Base-by-base conservation (phyloP, 495 filamentous ascomycete species). In the Podospora sp. region DNA sequence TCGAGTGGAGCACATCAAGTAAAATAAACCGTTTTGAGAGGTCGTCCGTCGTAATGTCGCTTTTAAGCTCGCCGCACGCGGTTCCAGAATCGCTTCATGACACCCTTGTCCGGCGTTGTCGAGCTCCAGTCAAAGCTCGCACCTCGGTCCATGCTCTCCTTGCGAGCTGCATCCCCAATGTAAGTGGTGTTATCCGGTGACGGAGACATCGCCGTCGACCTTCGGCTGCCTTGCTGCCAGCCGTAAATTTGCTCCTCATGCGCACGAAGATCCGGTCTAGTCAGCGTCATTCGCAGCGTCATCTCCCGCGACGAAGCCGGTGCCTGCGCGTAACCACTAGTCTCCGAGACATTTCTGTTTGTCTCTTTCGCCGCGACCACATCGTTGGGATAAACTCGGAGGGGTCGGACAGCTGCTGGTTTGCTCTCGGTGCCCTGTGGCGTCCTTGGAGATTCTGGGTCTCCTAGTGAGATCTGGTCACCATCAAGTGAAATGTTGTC, bases 241-340 rank as follows among this genome's bases (percentile, higher is more conserved):
- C 88, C 82, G 68, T 85, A 90, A 36, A 86, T 79, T 70, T 85
- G 82, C 26, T 84, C 86, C 73, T 90, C 91, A 65, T 87, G 81
- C 1, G 86, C 87, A 51, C 92, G 87, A 61, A 97, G 84, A 73
- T 97, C 94, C 0, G 93, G 93, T 58, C 92, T 85, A 22, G 94
- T 97, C 60, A 97, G 84, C 6, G 94, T 97, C 92, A 97, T 96
- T 36, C 92, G 90, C 52, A 97, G 78, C 16, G 94, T 97, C 94
- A 97, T 97, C 77, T 97, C 94, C 20, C 94, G 88, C 49, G 85
- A 89, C 55, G 84, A 84, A 26, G 83, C 80, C 36, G 83, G 78
- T 11, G 80, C 80, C 65, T 88, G 87, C n/a, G 82, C 78, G 71
- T 85, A 88, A 53, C 72, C 66, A 4, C 67, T 67, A 12, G 60